These are phyloP conservation scores for Tulasnella calospora DNA, from an alignment of 768 basidiomycete species.

Conservation along the genomic window DNA sequence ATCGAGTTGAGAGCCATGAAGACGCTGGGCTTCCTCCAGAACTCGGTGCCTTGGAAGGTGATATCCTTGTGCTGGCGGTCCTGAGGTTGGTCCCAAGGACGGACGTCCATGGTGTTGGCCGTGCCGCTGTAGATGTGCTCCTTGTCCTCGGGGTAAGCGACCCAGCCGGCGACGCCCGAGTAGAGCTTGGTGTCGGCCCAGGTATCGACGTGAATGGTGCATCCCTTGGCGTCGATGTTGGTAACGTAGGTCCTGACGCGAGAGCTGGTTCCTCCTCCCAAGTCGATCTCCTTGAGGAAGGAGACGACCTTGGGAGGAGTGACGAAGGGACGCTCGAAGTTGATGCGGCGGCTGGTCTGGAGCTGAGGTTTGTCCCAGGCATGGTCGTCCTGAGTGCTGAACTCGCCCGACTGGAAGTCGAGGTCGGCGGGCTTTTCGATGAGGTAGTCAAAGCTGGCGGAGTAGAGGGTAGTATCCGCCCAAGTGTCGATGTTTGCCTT, in stretches of 20 bases:
- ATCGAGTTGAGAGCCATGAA: slow-evolving; percentile 23
- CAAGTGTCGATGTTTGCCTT: slow-evolving; percentile 12
- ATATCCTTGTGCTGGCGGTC: background rate
- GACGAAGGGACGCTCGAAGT: slow-evolving; percentile 18
- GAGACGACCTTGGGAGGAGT: slow-evolving; percentile 24
- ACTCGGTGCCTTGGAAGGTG: background rate
- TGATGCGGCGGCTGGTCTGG: slow-evolving; percentile 20
- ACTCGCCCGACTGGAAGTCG: slow-evolving; percentile 19
- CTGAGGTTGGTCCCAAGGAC: background rate
- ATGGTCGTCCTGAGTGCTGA: slow-evolving; percentile 24
- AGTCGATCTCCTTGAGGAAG: slow-evolving; percentile 13
- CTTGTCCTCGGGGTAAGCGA: slow-evolving; percentile 26
- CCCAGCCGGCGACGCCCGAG: slow-evolving; percentile 16
- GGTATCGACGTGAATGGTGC: slow-evolving; percentile 26
- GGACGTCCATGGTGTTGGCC: slow-evolving; percentile 19
- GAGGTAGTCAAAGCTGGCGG: slow-evolving; percentile 6
- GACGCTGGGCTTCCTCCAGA: slow-evolving; percentile 22
- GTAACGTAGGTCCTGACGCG: background rate
- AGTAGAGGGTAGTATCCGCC: slow-evolving; percentile 12
- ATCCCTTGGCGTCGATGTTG: slow-evolving; percentile 22
- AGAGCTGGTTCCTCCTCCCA: background rate
- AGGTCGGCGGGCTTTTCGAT: background rate
- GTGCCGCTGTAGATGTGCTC: slow-evolving; percentile 19
- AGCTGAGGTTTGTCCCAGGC: slow-evolving; percentile 23
- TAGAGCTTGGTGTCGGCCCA: slow-evolving; percentile 25